phyloP scores from a whole-genome alignment of 805 yeast genomes.

The Tetrapisispora pingtungensis region DNA sequence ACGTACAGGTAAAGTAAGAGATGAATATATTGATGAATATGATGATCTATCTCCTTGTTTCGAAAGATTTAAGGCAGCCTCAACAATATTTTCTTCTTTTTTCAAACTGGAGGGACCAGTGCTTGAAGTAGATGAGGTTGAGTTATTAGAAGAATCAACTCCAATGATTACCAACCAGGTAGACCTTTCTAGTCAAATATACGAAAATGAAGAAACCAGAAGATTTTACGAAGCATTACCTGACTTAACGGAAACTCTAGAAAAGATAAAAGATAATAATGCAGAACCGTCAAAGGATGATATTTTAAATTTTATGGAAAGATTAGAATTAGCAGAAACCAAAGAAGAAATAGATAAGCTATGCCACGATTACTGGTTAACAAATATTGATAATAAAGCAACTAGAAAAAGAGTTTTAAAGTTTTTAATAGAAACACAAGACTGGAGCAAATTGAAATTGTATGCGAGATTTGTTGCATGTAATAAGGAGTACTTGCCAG shows the following conservation, averaged over 20 bases:
- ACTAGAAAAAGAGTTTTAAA: constrained; percentile 51
- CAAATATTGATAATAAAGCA: constrained; percentile 59
- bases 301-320: constrained; percentile 35
- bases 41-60: constrained; percentile 29
- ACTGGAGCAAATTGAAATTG: constrained; percentile 37
- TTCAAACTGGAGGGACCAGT: constrained; percentile 33
- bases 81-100: constrained; percentile 35
- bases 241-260: constrained; percentile 28
- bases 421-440: constrained; percentile 42
- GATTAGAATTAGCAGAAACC: constrained; percentile 35
- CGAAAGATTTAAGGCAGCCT: constrained; percentile 36
- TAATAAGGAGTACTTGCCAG: constrained; percentile 39
- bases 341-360: constrained; percentile 43
- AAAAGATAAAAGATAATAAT: constrained; percentile 7
- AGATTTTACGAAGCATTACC: constrained; percentile 55
- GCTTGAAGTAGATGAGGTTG: constrained; percentile 22
- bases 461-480: constrained; percentile 65
- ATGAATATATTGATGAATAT: constrained; percentile 31
- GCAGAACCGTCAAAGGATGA: constrained; percentile 6
- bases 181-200: constrained; percentile 27
- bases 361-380: constrained; percentile 38
- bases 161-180: constrained; percentile 20
- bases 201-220: constrained; percentile 61
- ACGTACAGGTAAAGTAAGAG: constrained; percentile 50
- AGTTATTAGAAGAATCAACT: constrained; percentile 17